Evolutionary conservation across 495 filamentous ascomycete species (phyloP).

Genomic region (Oleoguttula mirabilis): DNA sequence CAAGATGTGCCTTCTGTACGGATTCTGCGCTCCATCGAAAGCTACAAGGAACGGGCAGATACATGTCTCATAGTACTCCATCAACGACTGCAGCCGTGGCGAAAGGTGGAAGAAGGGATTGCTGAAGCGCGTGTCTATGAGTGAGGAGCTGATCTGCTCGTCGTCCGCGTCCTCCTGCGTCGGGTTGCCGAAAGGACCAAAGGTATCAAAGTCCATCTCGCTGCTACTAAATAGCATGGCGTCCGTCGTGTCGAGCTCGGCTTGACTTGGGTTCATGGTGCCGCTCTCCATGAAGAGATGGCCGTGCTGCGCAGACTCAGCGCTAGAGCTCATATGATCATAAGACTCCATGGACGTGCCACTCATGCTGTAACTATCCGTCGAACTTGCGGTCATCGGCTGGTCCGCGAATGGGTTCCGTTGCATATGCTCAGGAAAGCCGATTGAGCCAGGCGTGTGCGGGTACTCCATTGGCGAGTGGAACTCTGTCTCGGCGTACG

Average conservation of each 20-base stretch:
- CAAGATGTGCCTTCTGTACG: constrained; percentile 74
- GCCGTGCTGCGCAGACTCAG: neutral
- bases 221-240: constrained; percentile 1
- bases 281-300: no score
- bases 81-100: constrained; percentile 46
- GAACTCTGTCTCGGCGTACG: constrained; percentile 36
- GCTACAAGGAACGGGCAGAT: constrained; percentile 86
- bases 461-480: constrained; percentile 35
- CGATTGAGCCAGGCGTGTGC: constrained; percentile 23
- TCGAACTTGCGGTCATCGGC: neutral
- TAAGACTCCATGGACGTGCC: neutral
- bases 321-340: neutral
- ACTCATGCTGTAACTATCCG: constrained; percentile 1
- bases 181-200: constrained; percentile 4
- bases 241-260: constrained; percentile 4
- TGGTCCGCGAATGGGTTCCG: constrained; percentile 6
- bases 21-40: constrained; percentile 74
- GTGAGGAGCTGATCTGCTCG: constrained; percentile 2
- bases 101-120: constrained; percentile 27
- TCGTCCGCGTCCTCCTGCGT: constrained; percentile 3
- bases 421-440: constrained; percentile 2
- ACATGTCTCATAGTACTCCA: constrained; percentile 73
- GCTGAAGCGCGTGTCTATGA: constrained; percentile 14
- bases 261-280: constrained; percentile 1
- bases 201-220: neutral